phyloP scores from a whole-genome alignment of 1,139 yeast genomes.

The Saccharomyces hybrid region DNA sequence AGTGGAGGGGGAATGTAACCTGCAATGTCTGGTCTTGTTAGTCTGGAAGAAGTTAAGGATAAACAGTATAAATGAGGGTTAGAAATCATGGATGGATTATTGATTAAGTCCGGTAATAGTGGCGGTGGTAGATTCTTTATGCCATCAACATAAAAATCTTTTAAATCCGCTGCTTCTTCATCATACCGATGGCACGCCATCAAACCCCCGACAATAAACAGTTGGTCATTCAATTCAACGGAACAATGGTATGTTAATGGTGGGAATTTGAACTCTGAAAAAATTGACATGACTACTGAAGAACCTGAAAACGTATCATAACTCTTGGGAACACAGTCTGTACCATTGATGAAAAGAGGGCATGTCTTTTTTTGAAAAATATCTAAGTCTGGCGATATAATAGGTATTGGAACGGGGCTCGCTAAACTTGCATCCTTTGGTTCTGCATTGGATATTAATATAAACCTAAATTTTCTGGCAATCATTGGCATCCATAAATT shows the following conservation, averaged over 20 bases:
- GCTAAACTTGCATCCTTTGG: background rate
- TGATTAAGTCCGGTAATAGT: constrained; percentile 33
- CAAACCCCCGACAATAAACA: constrained; percentile 40
- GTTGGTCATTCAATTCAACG: constrained; percentile 32
- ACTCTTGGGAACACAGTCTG: constrained; percentile 17
- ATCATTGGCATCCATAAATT: constrained; percentile 25
- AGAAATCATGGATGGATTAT: constrained; percentile 36
- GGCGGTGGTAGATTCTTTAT: constrained; percentile 41
- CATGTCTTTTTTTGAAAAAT: constrained; percentile 17
- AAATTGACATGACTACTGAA: constrained; percentile 31
- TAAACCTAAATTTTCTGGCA: constrained; percentile 10
- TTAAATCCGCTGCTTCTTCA: constrained; percentile 32
- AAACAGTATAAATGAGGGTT: constrained; percentile 33
- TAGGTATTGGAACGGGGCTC: background rate
- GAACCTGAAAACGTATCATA: constrained; percentile 21
- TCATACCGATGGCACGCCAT: constrained; percentile 31
- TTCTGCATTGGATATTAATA: constrained; percentile 7
- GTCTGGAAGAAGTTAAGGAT: constrained; percentile 34
- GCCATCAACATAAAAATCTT: constrained; percentile 33
- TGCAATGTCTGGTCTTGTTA: constrained; percentile 24
- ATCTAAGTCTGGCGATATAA: background rate
- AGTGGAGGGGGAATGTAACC: constrained; percentile 40
- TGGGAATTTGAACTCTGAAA: constrained; percentile 35
- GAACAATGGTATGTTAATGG: constrained; percentile 37
- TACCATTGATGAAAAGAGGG: constrained; percentile 23